These are phyloP conservation scores for Backusella mclennaniae DNA, from an alignment of 192 early-diverging fungal species.

Conservation along the genomic window DNA sequence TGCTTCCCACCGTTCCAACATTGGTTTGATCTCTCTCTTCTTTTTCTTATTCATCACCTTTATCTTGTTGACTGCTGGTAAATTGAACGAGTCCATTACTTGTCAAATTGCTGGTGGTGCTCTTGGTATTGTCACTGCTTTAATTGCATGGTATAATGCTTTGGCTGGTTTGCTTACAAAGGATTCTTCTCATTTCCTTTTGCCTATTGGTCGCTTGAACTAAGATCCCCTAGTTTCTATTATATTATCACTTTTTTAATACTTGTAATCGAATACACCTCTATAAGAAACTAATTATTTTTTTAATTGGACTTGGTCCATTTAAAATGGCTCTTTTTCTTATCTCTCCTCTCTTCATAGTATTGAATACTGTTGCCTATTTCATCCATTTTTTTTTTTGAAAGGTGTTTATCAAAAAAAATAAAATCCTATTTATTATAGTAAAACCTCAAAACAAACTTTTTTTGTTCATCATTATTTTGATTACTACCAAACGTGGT, in stretches of 20 bases:
- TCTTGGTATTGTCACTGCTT: conserved; percentile 69
- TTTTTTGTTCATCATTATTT: background rate
- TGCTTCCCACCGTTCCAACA: conserved; percentile 61
- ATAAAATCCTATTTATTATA: background rate
- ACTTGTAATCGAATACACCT: background rate
- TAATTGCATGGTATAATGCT: conserved; percentile 78
- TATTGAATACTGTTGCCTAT: conserved; percentile 9
- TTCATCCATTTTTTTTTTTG: background rate
- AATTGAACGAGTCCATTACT: conserved; percentile 46
- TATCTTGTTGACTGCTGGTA: conserved; percentile 62
- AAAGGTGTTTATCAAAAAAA: background rate
- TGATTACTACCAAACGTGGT: background rate
- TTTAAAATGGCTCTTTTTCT: background rate
- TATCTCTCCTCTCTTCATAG: background rate
- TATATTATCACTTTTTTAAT: background rate
- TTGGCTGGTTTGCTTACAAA: conserved; percentile 56
- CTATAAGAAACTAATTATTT: background rate
- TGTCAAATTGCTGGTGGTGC: conserved; percentile 66
- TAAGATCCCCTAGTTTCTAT: background rate
- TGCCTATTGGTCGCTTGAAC: conserved; percentile 42
- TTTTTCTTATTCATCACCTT: conserved; percentile 67
- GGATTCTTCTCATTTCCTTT: conserved; percentile 51
- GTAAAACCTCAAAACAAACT: background rate
- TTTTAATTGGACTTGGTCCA: background rate
- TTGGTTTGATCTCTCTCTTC: conserved; percentile 64